A percentile compares a stretch with the other conserved stretches of the same genome.
Evolutionary conservation across 495 filamentous ascomycete genomes (phyloP).

Genomic region (Talaromyces proteolyticus): DNA sequence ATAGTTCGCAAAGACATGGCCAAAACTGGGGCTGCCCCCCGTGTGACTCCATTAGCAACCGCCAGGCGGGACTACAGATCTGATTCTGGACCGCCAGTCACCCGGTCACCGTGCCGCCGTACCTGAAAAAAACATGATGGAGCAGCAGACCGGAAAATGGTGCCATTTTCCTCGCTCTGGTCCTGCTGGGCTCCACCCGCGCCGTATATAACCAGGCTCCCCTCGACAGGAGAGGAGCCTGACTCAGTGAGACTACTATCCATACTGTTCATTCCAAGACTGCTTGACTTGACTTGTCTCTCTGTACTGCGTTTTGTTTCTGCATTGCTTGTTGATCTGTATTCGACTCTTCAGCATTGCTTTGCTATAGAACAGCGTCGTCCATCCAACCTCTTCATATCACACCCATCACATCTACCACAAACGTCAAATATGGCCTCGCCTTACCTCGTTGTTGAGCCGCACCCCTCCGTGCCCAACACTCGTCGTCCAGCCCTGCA

Average conservation of each 20-base stretch:
- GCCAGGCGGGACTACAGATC: no score
- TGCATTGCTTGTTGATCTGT: not conserved
- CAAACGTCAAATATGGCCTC: slow-evolving; percentile 10
- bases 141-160: not conserved
- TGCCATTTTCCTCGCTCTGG: not conserved
- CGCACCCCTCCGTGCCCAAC: slow-evolving; percentile 65
- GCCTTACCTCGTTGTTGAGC: slow-evolving; percentile 69
- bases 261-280: slow-evolving; percentile 7
- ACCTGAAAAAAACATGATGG: not conserved
- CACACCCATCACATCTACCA: slow-evolving; percentile 18
- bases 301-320: slow-evolving; percentile 6
- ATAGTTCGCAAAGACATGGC: no score
- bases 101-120: not conserved
- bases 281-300: slow-evolving; percentile 5
- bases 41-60: not conserved
- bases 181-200: slow-evolving; percentile 1
- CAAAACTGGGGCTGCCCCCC: not conserved
- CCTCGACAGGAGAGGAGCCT: not conserved
- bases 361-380: not conserved
- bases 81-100: not conserved
- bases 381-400: slow-evolving; percentile 10
- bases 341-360: not conserved
- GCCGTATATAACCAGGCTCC: no score
- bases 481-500: slow-evolving; percentile 56
- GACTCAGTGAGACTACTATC: not conserved